Conservation (phyloP, 495 filamentous ascomycete genomes). For the Opeltia flavorubescens region DNA sequence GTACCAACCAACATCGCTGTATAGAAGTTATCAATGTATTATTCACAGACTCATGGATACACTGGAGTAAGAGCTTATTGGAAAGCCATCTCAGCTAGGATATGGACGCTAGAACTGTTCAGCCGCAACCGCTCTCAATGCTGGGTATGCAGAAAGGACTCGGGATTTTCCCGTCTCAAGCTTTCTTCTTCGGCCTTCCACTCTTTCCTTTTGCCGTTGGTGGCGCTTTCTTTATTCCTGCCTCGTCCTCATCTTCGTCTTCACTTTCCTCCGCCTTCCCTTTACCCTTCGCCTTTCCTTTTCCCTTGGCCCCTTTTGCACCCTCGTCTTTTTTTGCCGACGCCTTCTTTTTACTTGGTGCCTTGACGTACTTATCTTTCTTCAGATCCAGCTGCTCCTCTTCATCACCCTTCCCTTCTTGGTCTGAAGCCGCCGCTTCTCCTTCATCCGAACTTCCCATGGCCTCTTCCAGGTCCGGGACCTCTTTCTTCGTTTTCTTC, state of each 20-base stretch:
- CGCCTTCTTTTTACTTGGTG: conserved; percentile 51
- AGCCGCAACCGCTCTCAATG: too few relatives aligned
- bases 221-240: conserved; percentile 34
- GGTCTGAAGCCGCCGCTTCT: conserved; percentile 42
- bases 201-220: conserved; percentile 31
- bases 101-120: too few relatives aligned
- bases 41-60: too few relatives aligned
- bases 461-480: conserved; percentile 90
- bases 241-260: conserved; percentile 27
- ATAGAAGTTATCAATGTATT: too few relatives aligned
- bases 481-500: conserved; percentile 53
- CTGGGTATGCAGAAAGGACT: too few relatives aligned
- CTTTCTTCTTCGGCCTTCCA: conserved; percentile 25
- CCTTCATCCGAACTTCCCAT: conserved; percentile 75
- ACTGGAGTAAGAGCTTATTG: too few relatives aligned
- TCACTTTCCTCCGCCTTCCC: conserved; percentile 34
- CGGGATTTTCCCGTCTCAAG: conserved; percentile 14
- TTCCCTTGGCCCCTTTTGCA: conserved; percentile 26
- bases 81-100: too few relatives aligned
- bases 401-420: conserved; percentile 47
- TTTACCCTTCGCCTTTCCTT: conserved; percentile 41
- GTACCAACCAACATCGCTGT: too few relatives aligned
- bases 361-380: conserved; percentile 93
- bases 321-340: conserved; percentile 19
- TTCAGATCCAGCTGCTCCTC: conserved; percentile 63